Evolutionary conservation across 2,329 filamentous ascomycete genomes (phyloP).

Genomic region (Eutypa lata): DNA sequence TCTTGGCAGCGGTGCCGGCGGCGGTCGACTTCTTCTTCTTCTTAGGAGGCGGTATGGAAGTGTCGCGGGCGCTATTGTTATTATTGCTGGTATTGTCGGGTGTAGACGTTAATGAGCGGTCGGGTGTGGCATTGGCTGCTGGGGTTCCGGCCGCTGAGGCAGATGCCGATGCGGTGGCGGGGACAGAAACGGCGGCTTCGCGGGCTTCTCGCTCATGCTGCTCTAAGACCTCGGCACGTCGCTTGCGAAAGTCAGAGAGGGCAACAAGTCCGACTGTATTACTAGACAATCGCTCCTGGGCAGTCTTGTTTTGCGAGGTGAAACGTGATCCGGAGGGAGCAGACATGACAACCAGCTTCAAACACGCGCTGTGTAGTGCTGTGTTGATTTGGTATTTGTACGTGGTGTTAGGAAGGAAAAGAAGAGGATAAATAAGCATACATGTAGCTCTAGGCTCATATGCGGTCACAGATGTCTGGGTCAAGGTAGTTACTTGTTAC

Average conservation of each 20-base stretch:
- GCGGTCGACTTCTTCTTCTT: conserved; percentile 46
- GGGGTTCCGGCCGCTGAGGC: conserved; percentile 25
- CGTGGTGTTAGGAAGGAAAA: not conserved
- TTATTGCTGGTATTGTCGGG: conserved; percentile 35
- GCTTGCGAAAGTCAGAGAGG: conserved; percentile 92
- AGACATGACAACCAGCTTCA: not conserved
- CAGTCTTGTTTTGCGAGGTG: conserved; percentile 70
- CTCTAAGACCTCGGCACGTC: conserved; percentile 90
- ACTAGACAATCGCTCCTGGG: conserved; percentile 77
- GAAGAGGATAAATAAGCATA: too few species aligned
- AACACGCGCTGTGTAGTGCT: not conserved
- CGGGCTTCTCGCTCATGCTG: conserved; percentile 80
- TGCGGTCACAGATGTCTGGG: too few species aligned
- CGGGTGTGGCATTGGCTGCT: conserved; percentile 38
- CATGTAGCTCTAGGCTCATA: too few species aligned
- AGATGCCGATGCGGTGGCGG: conserved; percentile 56
- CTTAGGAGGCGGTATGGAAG: conserved; percentile 33
- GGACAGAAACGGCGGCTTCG: conserved; percentile 45
- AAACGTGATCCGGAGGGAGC: conserved; percentile 50
- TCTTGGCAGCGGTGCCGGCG: conserved; percentile 33
- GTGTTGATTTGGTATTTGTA: not conserved
- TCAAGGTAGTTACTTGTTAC: too few species aligned
- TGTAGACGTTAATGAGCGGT: conserved; percentile 46
- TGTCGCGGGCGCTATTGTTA: conserved; percentile 25
- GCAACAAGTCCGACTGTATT: conserved; percentile 89